Base-by-base conservation (phyloP, 148 eudicot species). In the Selenicereus undatus region DNA sequence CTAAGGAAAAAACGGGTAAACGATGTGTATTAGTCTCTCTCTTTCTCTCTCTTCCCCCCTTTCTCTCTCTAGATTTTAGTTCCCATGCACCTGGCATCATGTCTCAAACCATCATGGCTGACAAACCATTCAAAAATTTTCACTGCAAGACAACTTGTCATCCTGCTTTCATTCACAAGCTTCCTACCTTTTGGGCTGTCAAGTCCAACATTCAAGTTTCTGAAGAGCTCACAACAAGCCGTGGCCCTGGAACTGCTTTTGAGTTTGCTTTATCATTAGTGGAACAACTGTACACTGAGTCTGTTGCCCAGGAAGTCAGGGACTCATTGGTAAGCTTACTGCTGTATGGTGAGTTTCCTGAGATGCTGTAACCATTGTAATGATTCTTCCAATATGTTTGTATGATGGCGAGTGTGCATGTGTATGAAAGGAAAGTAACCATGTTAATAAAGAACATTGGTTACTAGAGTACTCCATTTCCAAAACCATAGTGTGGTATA, bases 211-310 rank as follows among this genome's bases (percentile, higher is more conserved):
- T 89, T 73, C 98, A 92, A 81, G 90, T 96, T 62, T 93, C 97
- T 21, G 98, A 89, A 35, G 93, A 92, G 89, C 90, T 96, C 77
- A 96, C 98, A 76, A 96, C 99, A 62, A 93, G 99, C 83, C 97
- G 98, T 86, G 99, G 99, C 62, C 97, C 99, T 0, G 99, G 98
- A 78, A 96, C 99, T 83, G 83, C 89, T 50, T 92, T 90, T 86
- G 90, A 89, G 82, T 96, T 96, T 88, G 91, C 97, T 77, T 69
- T 92, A 66, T 82, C 97, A 73, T 81, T 93, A 81, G 99, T 89
- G 24, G 89, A 88, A 51, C 99, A 96, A 80, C 89, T 96, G 70
- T 89, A 87, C 83, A 90, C 93, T 30, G 98, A 91, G 82, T 83
- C 93, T 72, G 85, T 83, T 73, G 90, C 97, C 77, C 78, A 79